Evolutionary conservation across 1,284 basidiomycete species (phyloP), one percentile per base, ranked within the genome.

Genomic region (Cutaneotrichosporon sp.): DNA sequence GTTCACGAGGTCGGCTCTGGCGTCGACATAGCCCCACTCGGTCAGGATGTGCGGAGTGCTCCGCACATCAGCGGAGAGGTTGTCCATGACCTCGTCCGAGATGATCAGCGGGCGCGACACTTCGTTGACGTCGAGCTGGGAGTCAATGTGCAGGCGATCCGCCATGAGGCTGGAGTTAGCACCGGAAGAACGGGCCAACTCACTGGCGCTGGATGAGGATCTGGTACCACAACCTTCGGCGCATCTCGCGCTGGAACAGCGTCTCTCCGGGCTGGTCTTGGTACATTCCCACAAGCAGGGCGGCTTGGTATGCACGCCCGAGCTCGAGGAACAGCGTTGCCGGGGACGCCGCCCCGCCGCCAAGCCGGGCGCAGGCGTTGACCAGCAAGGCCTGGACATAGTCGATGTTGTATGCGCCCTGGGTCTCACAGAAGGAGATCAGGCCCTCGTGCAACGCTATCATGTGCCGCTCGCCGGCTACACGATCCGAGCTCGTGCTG

Each of bases 21-120:
- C 16, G 34, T 57, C 47, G 20, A 57, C 34, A 24, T 57, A 57
- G 18, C 33, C 33, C 56, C 56, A 57, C 29, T 57, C 56, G 11
- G 56, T 36, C 16, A 57, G 24, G 11, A 29, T 38, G 24, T 57
- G 46, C 8, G 42, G 55, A 3, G 31, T 34, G 22, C 31, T 6
- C 14, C 25, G 18, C 24, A 43, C 18, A 31, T 9, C 3, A 5
- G 36, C 1, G 31, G 34, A 14, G 4, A n/a, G 16, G 38, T 42
- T n/a, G 47, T 58, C 56, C 36, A 58, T 25, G 20, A 31, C n/a
- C 13, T 29, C 56, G 47, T 58, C 50, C 27, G 56, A 22, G 16
- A 58, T 33, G 25, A 43, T 33, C 10, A 52, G 29, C 13, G 56
- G 56, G 8, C 56, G 36, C 13, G 56, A 38, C 1, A 58, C 56